Conservation (phyloP, 1,139 yeast genomes). For the Scheffersomyces segobiensis region DNA sequence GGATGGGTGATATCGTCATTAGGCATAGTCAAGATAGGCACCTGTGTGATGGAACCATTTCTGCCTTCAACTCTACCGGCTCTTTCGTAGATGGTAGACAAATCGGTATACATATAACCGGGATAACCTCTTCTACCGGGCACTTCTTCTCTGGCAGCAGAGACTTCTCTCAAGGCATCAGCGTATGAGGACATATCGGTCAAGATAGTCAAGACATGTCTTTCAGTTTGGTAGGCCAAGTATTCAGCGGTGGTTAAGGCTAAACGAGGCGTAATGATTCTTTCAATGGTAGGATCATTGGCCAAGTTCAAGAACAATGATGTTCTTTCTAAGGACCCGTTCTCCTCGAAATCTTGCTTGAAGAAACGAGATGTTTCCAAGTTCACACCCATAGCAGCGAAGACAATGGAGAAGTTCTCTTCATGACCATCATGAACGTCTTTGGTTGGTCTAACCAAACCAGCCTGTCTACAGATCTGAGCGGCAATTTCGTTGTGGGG, state of each 20-base stretch:
- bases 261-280: constrained; percentile 98
- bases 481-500: constrained; percentile 99
- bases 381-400: constrained; percentile 98
- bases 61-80: constrained; percentile 99
- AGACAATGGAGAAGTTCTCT: constrained; percentile 97
- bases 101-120: constrained; percentile 99
- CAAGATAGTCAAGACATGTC: constrained; percentile 95
- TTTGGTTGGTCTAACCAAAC: constrained; percentile 97
- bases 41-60: constrained; percentile 98
- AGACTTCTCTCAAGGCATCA: constrained; percentile 98
- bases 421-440: constrained; percentile 99
- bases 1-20: constrained; percentile 99
- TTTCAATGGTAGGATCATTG: constrained; percentile 98
- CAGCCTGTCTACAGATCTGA: constrained; percentile 99
- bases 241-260: constrained; percentile 99
- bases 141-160: constrained; percentile 99
- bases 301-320: constrained; percentile 96
- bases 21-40: constrained; percentile 99
- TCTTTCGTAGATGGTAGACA: constrained; percentile 97
- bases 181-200: constrained; percentile 99
- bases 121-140: constrained; percentile 99
- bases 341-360: constrained; percentile 99
- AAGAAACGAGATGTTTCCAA: constrained; percentile 89
- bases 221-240: constrained; percentile 97
- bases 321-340: constrained; percentile 97